Evolutionary conservation across 2,329 filamentous ascomycete species (phyloP).

Genomic region (Claviceps monticola): DNA sequence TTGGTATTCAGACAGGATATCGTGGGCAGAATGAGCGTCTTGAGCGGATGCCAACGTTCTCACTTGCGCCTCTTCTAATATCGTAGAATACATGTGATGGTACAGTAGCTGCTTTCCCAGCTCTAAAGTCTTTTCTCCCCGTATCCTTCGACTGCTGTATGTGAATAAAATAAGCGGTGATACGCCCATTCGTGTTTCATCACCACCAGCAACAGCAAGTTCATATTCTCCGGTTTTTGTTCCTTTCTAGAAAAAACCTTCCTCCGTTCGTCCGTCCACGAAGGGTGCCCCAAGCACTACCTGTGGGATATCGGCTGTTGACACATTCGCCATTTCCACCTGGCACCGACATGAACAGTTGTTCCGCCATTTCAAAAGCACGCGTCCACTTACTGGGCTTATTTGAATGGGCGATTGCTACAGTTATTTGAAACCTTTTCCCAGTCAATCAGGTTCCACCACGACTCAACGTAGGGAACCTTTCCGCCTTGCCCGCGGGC

Average conservation of each 20-base stretch:
- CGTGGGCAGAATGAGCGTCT: background rate
- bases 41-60: background rate
- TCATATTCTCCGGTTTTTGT: too few relatives aligned
- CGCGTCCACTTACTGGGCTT: slow-evolving; percentile 3
- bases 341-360: too few relatives aligned
- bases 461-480: slow-evolving; percentile 57
- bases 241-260: too few relatives aligned
- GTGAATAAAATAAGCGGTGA: background rate
- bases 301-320: background rate
- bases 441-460: slow-evolving; percentile 91
- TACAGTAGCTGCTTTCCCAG: slow-evolving; percentile 5
- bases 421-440: slow-evolving; percentile 42
- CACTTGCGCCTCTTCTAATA: background rate
- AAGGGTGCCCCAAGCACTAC: background rate
- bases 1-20: too few relatives aligned
- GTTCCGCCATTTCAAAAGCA: background rate
- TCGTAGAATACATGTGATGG: slow-evolving; percentile 1
- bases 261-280: background rate
- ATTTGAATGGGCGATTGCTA: slow-evolving; percentile 22
- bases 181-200: background rate
- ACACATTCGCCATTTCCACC: background rate
- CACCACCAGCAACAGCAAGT: too few relatives aligned
- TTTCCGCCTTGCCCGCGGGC: slow-evolving; percentile 54
- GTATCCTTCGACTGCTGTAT: background rate
- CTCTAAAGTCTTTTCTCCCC: too few relatives aligned